phyloP scores from a whole-genome alignment of 2,329 filamentous ascomycete genomes.

The Alternaria rosae region DNA sequence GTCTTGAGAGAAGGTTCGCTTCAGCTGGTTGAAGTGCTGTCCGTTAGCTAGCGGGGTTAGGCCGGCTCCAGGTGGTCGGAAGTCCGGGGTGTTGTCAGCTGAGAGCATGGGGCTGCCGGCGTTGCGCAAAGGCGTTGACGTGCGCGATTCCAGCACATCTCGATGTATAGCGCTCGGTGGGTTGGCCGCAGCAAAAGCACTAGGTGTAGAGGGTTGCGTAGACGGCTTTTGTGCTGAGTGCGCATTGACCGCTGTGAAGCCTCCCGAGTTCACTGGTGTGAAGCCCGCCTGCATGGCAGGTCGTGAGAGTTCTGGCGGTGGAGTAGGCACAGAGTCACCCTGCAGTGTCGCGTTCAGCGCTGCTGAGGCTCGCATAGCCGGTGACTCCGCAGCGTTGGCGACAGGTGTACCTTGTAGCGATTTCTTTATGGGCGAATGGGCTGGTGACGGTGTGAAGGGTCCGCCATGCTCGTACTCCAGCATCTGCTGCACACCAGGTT shows the following conservation, averaged over 20 bases:
- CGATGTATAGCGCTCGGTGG: conserved; percentile 58
- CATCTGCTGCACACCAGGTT: conserved; percentile 96
- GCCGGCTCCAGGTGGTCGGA: conserved; percentile 59
- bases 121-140: conserved; percentile 67
- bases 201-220: conserved; percentile 34
- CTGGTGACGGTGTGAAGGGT: conserved; percentile 80
- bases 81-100: conserved; percentile 70
- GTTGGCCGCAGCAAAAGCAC: conserved; percentile 67
- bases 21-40: conserved; percentile 66
- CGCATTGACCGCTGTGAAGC: conserved; percentile 73
- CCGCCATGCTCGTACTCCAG: conserved; percentile 92
- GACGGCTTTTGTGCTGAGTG: conserved; percentile 32
- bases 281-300: conserved; percentile 68
- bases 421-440: conserved; percentile 75
- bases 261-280: conserved; percentile 72
- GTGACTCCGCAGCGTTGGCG: conserved; percentile 68
- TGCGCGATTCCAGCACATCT: conserved; percentile 60
- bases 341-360: conserved; percentile 65
- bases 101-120: conserved; percentile 69
- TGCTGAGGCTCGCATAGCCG: conserved; percentile 66
- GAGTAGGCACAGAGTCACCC: conserved; percentile 36
- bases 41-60: conserved; percentile 61
- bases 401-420: conserved; percentile 58
- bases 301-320: conserved; percentile 63
- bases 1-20: conserved; percentile 71